Percentiles rank a stretch among this genome's conserved stretches.
These are phyloP conservation scores for Bruguiera parviflora DNA, from an alignment of 345 rosid genomes.

Conservation along the genomic window DNA sequence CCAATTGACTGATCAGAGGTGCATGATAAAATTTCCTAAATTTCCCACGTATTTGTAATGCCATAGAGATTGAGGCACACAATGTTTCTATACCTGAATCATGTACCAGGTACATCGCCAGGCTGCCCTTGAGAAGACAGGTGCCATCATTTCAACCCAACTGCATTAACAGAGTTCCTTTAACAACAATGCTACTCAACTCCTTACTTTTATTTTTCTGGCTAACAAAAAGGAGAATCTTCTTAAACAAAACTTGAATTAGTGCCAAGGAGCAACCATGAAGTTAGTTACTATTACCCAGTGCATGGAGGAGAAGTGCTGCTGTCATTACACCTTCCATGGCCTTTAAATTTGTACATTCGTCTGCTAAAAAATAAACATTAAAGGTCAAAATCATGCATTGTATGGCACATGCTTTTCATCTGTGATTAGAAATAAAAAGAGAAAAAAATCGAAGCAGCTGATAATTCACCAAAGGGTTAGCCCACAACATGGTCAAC, in stretches of 20 bases:
- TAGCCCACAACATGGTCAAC: neutral
- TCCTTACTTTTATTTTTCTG: neutral
- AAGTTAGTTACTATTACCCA: slow-evolving; percentile 43
- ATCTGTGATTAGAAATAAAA: neutral
- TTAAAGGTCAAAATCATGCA: neutral
- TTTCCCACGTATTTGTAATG: too few species aligned
- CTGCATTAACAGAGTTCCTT: slow-evolving; percentile 35
- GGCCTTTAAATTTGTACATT: slow-evolving; percentile 76
- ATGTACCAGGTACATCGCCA: slow-evolving; percentile 93
- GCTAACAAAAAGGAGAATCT: neutral
- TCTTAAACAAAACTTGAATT: too few species aligned
- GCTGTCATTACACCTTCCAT: slow-evolving; percentile 55
- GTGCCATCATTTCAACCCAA: slow-evolving; percentile 99
- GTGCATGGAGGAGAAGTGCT: slow-evolving; percentile 88
- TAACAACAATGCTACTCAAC: neutral
- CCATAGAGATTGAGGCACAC: neutral
- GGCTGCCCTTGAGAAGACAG: slow-evolving; percentile 85
- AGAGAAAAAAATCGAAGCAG: neutral
- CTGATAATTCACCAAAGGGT: neutral
- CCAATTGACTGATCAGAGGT: neutral
- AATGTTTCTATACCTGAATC: slow-evolving; percentile 66
- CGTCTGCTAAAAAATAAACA: slow-evolving; percentile 40
- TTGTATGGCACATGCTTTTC: neutral
- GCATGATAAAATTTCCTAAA: too few species aligned
- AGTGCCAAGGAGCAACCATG: neutral